Percentiles rank a stretch among this genome's conserved stretches.
These are phyloP conservation scores for Kokia cookei DNA, from an alignment of 441 rosid genomes.

Conservation along the genomic window DNA sequence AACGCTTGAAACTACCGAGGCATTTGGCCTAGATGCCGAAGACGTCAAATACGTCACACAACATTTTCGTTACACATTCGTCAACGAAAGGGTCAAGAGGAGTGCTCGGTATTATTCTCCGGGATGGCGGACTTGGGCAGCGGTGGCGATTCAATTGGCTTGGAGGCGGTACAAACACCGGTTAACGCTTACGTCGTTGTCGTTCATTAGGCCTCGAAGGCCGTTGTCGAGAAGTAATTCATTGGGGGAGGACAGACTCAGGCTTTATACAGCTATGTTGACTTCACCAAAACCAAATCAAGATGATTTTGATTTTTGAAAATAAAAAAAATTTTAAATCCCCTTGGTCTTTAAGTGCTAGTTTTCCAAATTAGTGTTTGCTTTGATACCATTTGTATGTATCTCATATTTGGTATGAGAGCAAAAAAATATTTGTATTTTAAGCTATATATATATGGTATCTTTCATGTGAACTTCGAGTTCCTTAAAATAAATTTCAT, in stretches of 20 bases:
- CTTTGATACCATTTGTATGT: not conserved
- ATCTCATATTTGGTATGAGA: not conserved
- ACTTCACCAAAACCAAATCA: constrained; percentile 95
- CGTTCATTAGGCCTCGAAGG: constrained; percentile 83
- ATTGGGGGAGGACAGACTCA: constrained; percentile 74
- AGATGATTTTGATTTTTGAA: constrained; percentile 77
- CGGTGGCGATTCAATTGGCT: constrained; percentile 90
- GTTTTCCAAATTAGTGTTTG: too few relatives aligned
- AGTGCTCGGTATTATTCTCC: constrained; percentile 94
- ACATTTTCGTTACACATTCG: constrained; percentile 90
- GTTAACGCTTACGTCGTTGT: constrained; percentile 68
- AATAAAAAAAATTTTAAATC: not conserved
- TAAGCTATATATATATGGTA: not conserved
- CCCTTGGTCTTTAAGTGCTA: not conserved
- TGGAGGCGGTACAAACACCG: constrained; percentile 89
- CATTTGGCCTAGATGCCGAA: constrained; percentile 81
- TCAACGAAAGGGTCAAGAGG: constrained; percentile 80
- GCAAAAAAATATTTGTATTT: not conserved
- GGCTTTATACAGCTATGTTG: constrained; percentile 86
- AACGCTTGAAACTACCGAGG: constrained; percentile 88
- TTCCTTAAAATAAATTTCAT: not conserved
- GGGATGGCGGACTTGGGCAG: constrained; percentile 98
- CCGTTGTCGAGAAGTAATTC: constrained; percentile 83
- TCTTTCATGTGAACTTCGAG: not conserved
- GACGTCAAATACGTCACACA: constrained; percentile 91